A percentile compares a stretch with the other conserved stretches of the same genome.
phyloP scores from a whole-genome alignment of 305 asterid species.

The Ruellia speciosa region DNA sequence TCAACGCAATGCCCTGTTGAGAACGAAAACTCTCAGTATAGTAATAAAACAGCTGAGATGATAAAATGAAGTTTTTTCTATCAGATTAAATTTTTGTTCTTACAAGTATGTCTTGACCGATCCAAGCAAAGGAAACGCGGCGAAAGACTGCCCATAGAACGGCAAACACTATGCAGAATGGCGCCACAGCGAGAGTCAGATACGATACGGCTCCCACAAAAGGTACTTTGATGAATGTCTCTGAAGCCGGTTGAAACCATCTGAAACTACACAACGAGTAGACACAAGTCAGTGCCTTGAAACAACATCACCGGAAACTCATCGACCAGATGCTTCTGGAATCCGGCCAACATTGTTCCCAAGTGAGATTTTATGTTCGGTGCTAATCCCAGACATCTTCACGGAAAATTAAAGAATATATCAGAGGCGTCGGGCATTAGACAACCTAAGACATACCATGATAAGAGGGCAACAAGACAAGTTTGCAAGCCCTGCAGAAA shows the following conservation, averaged over 20 bases:
- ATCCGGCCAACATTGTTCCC: too few relatives aligned
- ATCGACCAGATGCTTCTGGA: too few relatives aligned
- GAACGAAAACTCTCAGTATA: constrained; percentile 2
- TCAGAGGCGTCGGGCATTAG: neutral
- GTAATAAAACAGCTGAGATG: neutral
- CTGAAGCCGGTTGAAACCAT: constrained; percentile 70
- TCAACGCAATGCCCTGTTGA: constrained; percentile 85
- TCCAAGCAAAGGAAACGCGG: constrained; percentile 73
- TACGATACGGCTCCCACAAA: constrained; percentile 74
- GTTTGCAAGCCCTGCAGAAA: constrained; percentile 78
- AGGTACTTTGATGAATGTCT: constrained; percentile 65
- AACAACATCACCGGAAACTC: too few relatives aligned
- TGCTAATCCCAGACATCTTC: too few relatives aligned
- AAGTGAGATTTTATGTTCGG: too few relatives aligned
- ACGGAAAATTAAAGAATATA: too few relatives aligned
- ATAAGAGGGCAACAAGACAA: constrained; percentile 78
- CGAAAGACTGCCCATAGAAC: constrained; percentile 86
- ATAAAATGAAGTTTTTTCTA: neutral
- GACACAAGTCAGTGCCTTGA: too few relatives aligned
- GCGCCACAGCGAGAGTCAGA: constrained; percentile 76
- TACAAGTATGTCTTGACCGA: constrained; percentile 98
- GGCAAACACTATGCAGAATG: constrained; percentile 83
- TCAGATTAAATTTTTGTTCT: constrained; percentile 20
- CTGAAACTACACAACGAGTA: constrained; percentile 56
- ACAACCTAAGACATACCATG: constrained; percentile 55